Percentiles rank a stretch among this genome's conserved stretches.
Evolutionary conservation across 495 filamentous ascomycete genomes (phyloP).

Genomic region (Annulohypoxylon maeteangense): DNA sequence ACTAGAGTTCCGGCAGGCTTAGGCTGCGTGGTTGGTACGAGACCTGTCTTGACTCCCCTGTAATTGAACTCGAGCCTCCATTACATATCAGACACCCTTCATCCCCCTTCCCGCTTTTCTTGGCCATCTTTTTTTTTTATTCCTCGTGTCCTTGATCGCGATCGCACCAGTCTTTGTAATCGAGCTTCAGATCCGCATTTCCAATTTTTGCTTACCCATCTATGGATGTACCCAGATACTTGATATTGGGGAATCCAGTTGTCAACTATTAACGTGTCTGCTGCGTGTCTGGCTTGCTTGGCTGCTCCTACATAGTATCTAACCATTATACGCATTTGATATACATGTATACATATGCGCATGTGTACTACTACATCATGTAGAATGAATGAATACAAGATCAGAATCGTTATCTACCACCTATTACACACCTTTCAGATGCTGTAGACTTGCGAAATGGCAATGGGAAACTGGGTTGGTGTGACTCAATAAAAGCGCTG

Average conservation of each 20-base stretch:
- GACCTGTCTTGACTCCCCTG: slow-evolving; percentile 14
- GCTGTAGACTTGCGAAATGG: not conserved
- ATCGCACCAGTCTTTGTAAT: slow-evolving; percentile 34
- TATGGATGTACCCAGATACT: not conserved
- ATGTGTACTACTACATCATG: not conserved
- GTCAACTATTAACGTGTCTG: slow-evolving; percentile 20
- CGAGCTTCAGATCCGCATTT: slow-evolving; percentile 10
- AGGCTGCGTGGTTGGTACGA: slow-evolving; percentile 6
- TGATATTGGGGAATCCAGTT: slow-evolving; percentile 1
- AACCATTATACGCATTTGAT: not conserved
- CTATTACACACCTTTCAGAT: not conserved
- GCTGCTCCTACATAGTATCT: slow-evolving; percentile 7
- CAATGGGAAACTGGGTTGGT: not conserved
- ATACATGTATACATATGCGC: not conserved
- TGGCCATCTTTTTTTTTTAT: slow-evolving; percentile 17
- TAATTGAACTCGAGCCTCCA: slow-evolving; percentile 33
- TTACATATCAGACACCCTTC: slow-evolving; percentile 16
- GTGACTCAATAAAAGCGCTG: not conserved
- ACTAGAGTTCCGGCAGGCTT: not conserved
- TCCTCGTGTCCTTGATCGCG: slow-evolving; percentile 24
- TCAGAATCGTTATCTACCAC: slow-evolving; percentile 31
- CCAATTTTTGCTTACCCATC: not conserved
- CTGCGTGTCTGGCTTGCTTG: not conserved
- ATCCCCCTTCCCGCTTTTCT: slow-evolving; percentile 19
- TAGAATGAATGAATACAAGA: not conserved